Evolutionary conservation across 1,139 yeast species (phyloP), one percentile per base, ranked within the genome.

Genomic region (Meyerozyma carpophila): DNA sequence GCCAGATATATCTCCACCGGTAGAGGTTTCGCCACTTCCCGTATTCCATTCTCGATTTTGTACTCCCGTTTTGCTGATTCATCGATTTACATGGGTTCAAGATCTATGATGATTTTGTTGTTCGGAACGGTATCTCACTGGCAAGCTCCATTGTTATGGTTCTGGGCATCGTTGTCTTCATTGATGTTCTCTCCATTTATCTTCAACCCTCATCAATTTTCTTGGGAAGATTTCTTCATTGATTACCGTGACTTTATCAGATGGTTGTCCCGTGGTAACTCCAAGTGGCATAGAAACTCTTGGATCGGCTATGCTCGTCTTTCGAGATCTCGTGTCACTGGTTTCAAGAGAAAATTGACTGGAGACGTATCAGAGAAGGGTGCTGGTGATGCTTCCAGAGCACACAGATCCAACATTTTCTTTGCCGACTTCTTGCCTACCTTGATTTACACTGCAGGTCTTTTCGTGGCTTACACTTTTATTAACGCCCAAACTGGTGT

Each of bases 1-100:
- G 99, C 98, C 53, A 87, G 98, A 70, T 93, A 93, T 75, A 93
- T 93, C 64, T 90, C 98, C 47, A 93, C 98, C 45, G 98, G 98
- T 70, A 89, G 98, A 82, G 98, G 98, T 68, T 90, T 93, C 63
- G 98, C 98, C 37, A 93, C 98, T 52, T 93, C 98, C 14, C 89
- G 98, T 77, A 91, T 91, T 62, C 98, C 98, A 53, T 93, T 94
- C 74, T 85, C 96, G 39, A 94, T 93, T 45, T 74, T 93, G 65
- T 93, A 89, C 66, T 87, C 98, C 39, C 86, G 98, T 69, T 93
- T 94, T 71, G 98, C 98, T 49, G 95, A 93, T 55, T 90, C 96
- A 38, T 90, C 98, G 39, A 93, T 94, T 63, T 93, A 93, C 66
- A 81, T 90, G 81, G 99, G 99, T 65, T 89, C 96, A 26, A 84